Conservation (phyloP, 495 filamentous ascomycete species). For the Tuber aestivum region DNA sequence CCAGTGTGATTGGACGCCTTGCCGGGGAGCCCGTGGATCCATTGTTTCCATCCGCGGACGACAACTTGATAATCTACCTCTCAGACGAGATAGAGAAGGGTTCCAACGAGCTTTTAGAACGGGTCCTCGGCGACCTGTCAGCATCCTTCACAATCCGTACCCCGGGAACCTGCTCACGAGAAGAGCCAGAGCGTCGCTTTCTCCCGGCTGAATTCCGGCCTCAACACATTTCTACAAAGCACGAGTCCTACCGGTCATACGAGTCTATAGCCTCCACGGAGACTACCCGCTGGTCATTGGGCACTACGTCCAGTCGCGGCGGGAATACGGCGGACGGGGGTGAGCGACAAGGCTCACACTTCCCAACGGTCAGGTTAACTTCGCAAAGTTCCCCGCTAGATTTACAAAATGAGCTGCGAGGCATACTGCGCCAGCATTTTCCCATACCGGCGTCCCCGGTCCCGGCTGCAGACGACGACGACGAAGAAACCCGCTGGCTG, state of each 20-base stretch:
- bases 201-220: background rate
- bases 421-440: slow-evolving; percentile 29
- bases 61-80: slow-evolving; percentile 25
- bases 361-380: slow-evolving; percentile 17
- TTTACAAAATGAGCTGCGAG: slow-evolving; percentile 35
- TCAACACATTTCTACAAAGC: background rate
- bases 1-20: background rate
- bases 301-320: background rate
- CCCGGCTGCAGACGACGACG: slow-evolving; percentile 16
- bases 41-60: slow-evolving; percentile 24
- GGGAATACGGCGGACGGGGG: background rate
- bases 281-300: background rate
- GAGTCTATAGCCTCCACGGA: background rate
- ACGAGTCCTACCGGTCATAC: background rate
- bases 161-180: slow-evolving; percentile 16
- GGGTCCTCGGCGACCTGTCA: slow-evolving; percentile 29
- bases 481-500: slow-evolving; percentile 30
- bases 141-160: slow-evolving; percentile 30
- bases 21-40: slow-evolving; percentile 25
- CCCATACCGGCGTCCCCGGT: slow-evolving; percentile 6
- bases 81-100: slow-evolving; percentile 9
- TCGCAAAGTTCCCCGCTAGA: slow-evolving; percentile 29
- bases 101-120: slow-evolving; percentile 18
- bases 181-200: background rate
- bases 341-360: background rate